These are phyloP conservation scores for Castanea crenata DNA, from an alignment of 306 rosid species.

Conservation along the genomic window DNA sequence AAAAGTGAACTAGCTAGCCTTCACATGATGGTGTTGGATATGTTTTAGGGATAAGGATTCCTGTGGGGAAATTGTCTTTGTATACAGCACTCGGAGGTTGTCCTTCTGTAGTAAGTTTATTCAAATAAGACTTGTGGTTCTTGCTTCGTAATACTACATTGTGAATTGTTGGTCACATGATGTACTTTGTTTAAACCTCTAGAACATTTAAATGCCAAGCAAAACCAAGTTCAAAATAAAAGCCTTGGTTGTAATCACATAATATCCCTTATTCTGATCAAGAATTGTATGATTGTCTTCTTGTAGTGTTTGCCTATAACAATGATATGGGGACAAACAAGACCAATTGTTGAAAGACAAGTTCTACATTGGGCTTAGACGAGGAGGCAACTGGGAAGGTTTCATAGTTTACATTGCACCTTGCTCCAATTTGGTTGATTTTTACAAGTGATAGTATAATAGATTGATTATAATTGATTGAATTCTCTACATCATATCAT, in stretches of 20 bases:
- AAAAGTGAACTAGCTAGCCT: constrained; percentile 6
- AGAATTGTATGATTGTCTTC: constrained; percentile 14
- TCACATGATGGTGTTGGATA: constrained; percentile 25
- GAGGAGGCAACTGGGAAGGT: constrained; percentile 94
- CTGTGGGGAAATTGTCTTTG: constrained; percentile 89
- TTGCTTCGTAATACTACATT: not conserved
- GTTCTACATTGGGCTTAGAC: constrained; percentile 92
- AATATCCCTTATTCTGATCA: not conserved
- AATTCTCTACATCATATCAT: too few species aligned
- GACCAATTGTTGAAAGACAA: constrained; percentile 81
- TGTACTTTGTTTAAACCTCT: not conserved
- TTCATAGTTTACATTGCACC: constrained; percentile 12
- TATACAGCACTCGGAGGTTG: constrained; percentile 93
- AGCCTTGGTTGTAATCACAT: not conserved
- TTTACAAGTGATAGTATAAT: not conserved
- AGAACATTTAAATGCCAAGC: not conserved
- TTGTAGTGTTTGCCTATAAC: constrained; percentile 91
- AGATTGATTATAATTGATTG: not conserved
- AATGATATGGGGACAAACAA: constrained; percentile 97
- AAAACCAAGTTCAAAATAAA: not conserved
- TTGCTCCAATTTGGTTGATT: constrained; percentile 17
- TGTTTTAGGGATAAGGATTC: constrained; percentile 96
- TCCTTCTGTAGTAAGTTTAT: constrained; percentile 79
- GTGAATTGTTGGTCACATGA: too few species aligned
- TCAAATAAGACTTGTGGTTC: not conserved